A percentile compares a stretch with the other conserved stretches of the same genome.
These are phyloP conservation scores for Leavenworthia alabamica DNA, from an alignment of 345 rosid genomes.

Conservation along the genomic window DNA sequence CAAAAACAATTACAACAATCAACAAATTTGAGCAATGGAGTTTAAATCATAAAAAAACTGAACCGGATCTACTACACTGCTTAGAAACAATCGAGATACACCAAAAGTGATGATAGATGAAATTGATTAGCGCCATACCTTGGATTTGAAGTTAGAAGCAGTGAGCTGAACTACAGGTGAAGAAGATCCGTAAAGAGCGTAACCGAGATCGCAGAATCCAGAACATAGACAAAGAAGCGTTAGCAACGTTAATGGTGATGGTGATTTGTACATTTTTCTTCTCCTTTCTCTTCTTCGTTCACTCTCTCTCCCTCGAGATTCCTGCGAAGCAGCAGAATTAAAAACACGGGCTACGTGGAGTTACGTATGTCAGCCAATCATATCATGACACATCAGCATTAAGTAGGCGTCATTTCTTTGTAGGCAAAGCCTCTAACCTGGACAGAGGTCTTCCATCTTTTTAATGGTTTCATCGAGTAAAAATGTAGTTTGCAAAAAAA, in stretches of 20 bases:
- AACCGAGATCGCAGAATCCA: constrained; percentile 23
- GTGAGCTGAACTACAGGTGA: constrained; percentile 95
- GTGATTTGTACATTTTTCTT: constrained; percentile 40
- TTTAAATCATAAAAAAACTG: not conserved
- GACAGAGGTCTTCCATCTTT: no score
- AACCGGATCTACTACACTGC: constrained; percentile 13
- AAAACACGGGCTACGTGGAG: constrained; percentile 15
- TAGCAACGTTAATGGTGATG: constrained; percentile 27
- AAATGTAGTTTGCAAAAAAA: no score
- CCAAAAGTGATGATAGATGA: not conserved
- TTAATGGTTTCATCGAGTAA: no score
- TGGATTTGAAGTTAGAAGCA: constrained; percentile 93
- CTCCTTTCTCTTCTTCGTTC: not conserved
- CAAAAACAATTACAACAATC: not conserved
- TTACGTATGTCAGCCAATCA: constrained; percentile 56
- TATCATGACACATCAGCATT: constrained; percentile 37
- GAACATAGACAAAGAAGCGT: constrained; percentile 23
- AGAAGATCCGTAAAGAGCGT: constrained; percentile 86
- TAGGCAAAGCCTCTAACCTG: not conserved
- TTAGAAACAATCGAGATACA: not conserved
- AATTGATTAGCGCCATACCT: constrained; percentile 63
- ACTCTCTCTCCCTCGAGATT: constrained; percentile 4
- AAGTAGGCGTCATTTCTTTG: not conserved
- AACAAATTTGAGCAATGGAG: no score
- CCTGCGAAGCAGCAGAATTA: constrained; percentile 19